These are phyloP conservation scores for Hirschioporus abietinus DNA, from an alignment of 768 basidiomycete genomes.

Conservation along the genomic window DNA sequence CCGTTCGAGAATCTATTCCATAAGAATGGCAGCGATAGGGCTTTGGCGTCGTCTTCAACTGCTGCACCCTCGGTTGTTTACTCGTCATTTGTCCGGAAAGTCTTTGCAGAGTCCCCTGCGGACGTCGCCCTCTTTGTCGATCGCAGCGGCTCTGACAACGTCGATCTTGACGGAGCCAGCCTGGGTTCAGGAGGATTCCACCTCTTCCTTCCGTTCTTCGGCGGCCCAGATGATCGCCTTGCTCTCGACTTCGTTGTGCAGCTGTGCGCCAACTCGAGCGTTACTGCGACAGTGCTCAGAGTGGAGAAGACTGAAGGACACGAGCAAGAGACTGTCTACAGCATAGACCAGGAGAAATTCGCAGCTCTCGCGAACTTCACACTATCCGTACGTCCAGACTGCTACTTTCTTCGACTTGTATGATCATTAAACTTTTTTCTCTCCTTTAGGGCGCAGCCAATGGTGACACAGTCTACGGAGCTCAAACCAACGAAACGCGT, in stretches of 20 bases:
- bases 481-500: constrained; percentile 54
- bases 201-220: constrained; percentile 86
- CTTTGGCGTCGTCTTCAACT: constrained; percentile 12
- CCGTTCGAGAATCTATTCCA: constrained; percentile 82
- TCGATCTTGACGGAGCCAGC: constrained; percentile 8
- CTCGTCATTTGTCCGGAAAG: constrained; percentile 79
- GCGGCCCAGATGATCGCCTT: constrained; percentile 89
- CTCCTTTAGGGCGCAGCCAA: constrained; percentile 20
- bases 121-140: constrained; percentile 90
- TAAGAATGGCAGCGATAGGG: constrained; percentile 41
- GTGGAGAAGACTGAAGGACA: constrained; percentile 40
- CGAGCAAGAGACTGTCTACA: constrained; percentile 16
- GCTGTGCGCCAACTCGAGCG: constrained; percentile 53
- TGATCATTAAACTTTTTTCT: too few relatives aligned
- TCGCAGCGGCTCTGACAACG: constrained; percentile 40
- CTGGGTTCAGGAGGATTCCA: constrained; percentile 38
- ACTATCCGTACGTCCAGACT: too few relatives aligned
- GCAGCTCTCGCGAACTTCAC: background rate
- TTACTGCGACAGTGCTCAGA: constrained; percentile 71
- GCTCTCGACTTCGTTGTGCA: constrained; percentile 81
- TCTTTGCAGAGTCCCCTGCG: constrained; percentile 64
- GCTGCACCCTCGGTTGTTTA: constrained; percentile 45
- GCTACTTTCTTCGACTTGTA: too few relatives aligned
- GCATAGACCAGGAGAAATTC: background rate
- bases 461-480: constrained; percentile 70